These are phyloP conservation scores for Microsporum audouinii DNA, from an alignment of 2,329 filamentous ascomycete species.

Conservation along the genomic window DNA sequence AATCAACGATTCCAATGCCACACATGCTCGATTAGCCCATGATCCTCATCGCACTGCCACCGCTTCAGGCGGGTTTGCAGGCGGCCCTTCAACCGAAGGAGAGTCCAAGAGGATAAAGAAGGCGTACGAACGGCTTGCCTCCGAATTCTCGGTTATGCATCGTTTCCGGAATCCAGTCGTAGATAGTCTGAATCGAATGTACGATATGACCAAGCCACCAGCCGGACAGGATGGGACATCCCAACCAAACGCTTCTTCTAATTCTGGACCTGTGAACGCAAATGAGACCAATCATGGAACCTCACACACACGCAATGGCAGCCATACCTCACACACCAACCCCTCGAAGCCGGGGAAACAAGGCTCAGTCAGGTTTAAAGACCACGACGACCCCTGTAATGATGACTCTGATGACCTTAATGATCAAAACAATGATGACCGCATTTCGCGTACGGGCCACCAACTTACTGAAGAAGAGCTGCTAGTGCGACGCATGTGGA, in stretches of 20 bases:
- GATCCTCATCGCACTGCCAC: slow-evolving; percentile 10
- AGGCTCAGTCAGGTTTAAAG: slow-evolving; percentile 24
- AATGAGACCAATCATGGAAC: background rate
- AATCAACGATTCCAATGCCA: slow-evolving; percentile 26
- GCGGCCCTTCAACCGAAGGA: slow-evolving; percentile 21
- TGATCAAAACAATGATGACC: slow-evolving; percentile 11
- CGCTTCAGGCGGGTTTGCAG: slow-evolving; percentile 6
- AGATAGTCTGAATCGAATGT: slow-evolving; percentile 31
- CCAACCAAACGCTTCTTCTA: background rate
- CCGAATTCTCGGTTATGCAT: slow-evolving; percentile 36
- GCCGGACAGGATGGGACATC: background rate
- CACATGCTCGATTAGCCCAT: slow-evolving; percentile 14
- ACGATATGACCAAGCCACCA: slow-evolving; percentile 4
- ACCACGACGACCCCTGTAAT: slow-evolving; percentile 21
- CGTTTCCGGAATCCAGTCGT: slow-evolving; percentile 36
- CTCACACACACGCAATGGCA: background rate
- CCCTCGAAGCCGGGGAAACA: slow-evolving; percentile 16
- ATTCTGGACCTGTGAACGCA: background rate
- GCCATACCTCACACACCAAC: slow-evolving; percentile 9
- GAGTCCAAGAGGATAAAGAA: slow-evolving; percentile 33
- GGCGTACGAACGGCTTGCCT: slow-evolving; percentile 34
- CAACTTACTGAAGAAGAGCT: slow-evolving; percentile 26
- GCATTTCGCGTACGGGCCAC: slow-evolving; percentile 18
- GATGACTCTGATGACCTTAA: slow-evolving; percentile 6
- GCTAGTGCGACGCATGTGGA: slow-evolving; percentile 35